Percentiles rank a stretch among this genome's conserved stretches.
Evolutionary conservation across 2,329 filamentous ascomycete species (phyloP).

Genomic region (Ophiostoma angusticollis): DNA sequence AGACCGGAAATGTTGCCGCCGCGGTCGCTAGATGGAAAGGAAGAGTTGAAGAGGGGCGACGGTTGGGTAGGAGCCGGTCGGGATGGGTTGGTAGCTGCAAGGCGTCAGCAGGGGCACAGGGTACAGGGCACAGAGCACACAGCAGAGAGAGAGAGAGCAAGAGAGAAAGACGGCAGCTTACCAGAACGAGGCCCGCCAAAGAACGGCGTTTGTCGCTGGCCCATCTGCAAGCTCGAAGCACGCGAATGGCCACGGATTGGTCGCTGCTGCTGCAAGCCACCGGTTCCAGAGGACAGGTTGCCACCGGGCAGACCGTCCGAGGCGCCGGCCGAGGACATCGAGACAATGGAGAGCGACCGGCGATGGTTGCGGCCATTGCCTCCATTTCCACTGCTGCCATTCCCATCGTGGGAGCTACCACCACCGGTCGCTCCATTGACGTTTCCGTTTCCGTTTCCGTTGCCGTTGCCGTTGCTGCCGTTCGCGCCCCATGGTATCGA

Average conservation of each 20-base stretch:
- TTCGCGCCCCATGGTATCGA: constrained; percentile 1
- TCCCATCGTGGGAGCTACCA: constrained; percentile 33
- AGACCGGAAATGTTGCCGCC: constrained; percentile 26
- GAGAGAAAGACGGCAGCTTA: constrained; percentile 7
- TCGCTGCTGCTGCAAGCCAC: constrained; percentile 23
- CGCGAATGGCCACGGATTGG: constrained; percentile 56
- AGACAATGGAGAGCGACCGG: constrained; percentile 71
- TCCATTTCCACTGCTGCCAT: background rate
- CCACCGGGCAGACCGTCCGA: constrained; percentile 14
- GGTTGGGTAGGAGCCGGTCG: constrained; percentile 31
- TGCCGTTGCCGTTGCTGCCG: background rate
- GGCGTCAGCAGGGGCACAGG: background rate
- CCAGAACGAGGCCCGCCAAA: constrained; percentile 32
- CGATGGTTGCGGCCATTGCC: constrained; percentile 34
- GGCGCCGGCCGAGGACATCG: constrained; percentile 47
- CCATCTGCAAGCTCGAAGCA: constrained; percentile 70
- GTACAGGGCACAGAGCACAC: background rate
- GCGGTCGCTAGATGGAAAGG: constrained; percentile 31
- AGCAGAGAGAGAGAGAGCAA: background rate
- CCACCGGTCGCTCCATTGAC: constrained; percentile 11
- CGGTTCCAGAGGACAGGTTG: background rate
- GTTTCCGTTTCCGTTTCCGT: background rate
- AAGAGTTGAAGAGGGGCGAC: constrained; percentile 42
- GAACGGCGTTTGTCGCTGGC: constrained; percentile 31
- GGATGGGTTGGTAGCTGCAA: constrained; percentile 27